These are phyloP conservation scores for Lactarius akahatsu DNA, from an alignment of 768 basidiomycete genomes.

Conservation along the genomic window DNA sequence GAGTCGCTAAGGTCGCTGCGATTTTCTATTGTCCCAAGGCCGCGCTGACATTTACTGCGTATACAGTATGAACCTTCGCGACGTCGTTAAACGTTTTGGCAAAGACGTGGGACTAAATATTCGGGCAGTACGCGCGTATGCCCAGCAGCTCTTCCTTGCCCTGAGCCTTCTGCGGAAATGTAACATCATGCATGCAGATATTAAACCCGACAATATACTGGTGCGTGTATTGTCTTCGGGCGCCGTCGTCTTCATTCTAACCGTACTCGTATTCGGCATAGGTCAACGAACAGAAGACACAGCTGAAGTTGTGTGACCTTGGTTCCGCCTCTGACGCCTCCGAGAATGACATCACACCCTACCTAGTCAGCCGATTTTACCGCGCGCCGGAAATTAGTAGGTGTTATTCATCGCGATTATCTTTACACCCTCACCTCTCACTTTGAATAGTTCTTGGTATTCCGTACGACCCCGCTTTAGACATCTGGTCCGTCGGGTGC, in stretches of 20 bases:
- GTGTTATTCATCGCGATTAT: conserved; percentile 33
- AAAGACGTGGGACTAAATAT: conserved; percentile 97
- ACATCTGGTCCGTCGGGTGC: conserved; percentile 97
- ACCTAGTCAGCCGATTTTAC: conserved; percentile 96
- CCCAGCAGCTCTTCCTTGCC: conserved; percentile 92
- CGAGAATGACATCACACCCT: conserved; percentile 97
- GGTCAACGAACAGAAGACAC: conserved; percentile 94
- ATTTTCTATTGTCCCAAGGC: not conserved
- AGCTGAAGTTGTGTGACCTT: conserved; percentile 92
- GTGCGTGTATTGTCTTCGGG: conserved; percentile 45
- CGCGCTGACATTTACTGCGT: conserved; percentile 15
- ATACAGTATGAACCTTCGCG: conserved; percentile 92
- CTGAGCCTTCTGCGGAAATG: conserved; percentile 82
- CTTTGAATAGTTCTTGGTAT: conserved; percentile 76
- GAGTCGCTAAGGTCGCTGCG: conserved; percentile 79
- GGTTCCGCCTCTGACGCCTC: conserved; percentile 95
- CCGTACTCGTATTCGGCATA: conserved; percentile 34
- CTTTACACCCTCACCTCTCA: conserved; percentile 25
- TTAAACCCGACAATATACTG: conserved; percentile 97
- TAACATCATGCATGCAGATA: conserved; percentile 96
- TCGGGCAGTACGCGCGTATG: conserved; percentile 96
- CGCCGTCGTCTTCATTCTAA: not conserved
- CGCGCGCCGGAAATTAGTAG: conserved; percentile 98
- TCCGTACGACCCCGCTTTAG: conserved; percentile 91
- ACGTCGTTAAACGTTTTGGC: conserved; percentile 96